Conservation (phyloP, 352 stramenopile genomes). For the Globisporangium nunn region DNA sequence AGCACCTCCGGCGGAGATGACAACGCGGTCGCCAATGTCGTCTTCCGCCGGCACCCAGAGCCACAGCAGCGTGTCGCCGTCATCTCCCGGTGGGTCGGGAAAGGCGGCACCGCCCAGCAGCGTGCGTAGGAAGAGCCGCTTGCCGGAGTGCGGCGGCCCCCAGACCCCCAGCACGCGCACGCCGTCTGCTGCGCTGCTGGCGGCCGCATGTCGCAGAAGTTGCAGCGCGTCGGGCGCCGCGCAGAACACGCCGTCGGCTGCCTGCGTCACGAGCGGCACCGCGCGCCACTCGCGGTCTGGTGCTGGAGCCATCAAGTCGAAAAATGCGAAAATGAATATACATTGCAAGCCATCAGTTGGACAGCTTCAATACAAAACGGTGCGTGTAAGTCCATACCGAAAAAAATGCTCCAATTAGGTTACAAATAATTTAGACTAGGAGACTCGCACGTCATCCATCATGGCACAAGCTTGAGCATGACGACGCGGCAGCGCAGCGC, state of each 20-base stretch:
- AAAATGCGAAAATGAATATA: not conserved
- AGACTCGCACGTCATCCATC: not conserved
- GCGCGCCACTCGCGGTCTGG: constrained; percentile 21
- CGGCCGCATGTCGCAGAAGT: constrained; percentile 16
- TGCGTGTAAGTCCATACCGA: not conserved
- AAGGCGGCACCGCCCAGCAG: constrained; percentile 18
- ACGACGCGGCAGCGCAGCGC: constrained; percentile 45
- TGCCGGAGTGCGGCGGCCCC: constrained; percentile 28
- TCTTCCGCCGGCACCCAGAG: constrained; percentile 22
- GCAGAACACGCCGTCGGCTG: not conserved
- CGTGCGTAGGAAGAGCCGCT: constrained; percentile 39
- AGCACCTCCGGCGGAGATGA: constrained; percentile 20
- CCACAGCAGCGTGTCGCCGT: constrained; percentile 27
- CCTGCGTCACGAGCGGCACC: constrained; percentile 30
- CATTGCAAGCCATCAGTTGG: not conserved
- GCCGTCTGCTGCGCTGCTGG: constrained; percentile 8
- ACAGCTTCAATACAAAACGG: not conserved
- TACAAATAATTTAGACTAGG: not conserved
- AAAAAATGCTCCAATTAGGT: too few relatives aligned
- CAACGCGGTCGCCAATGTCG: constrained; percentile 9
- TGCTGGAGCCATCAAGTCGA: not conserved
- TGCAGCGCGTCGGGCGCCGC: not conserved
- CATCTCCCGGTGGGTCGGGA: not conserved
- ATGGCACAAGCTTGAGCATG: constrained; percentile 23
- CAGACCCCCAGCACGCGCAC: constrained; percentile 41